phyloP scores from a whole-genome alignment of 2,329 filamentous ascomycete genomes.

The Pseudocercospora musae region DNA sequence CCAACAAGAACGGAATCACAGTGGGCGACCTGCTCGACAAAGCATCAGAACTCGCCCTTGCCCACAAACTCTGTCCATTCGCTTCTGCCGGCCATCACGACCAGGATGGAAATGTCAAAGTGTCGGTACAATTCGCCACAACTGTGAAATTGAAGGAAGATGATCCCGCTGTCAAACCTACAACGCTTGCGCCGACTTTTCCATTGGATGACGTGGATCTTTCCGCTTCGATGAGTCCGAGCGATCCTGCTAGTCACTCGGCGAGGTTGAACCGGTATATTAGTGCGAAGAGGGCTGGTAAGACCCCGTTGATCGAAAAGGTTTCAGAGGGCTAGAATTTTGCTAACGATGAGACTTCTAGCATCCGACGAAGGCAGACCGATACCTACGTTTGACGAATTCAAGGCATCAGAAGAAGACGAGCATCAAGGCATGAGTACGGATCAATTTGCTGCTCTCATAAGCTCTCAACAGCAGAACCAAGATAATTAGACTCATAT shows the following conservation, averaged over 20 bases:
- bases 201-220: neutral
- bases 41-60: neutral
- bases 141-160: neutral
- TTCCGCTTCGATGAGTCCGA: neutral
- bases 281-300: neutral
- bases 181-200: neutral
- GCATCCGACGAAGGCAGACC: neutral
- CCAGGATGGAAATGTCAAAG: neutral
- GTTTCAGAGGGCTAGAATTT: neutral
- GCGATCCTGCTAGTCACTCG: neutral
- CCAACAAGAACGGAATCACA: neutral
- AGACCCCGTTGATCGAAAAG: neutral
- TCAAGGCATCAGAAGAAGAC: neutral
- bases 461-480: neutral
- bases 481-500: too few relatives aligned
- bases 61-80: neutral
- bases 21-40: slow-evolving; percentile 5
- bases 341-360: neutral
- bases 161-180: neutral
- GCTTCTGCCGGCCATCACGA: neutral
- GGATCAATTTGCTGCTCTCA: neutral
- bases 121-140: neutral
- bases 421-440: neutral
- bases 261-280: neutral
- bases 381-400: neutral